Base-by-base conservation (phyloP, 2,329 filamentous ascomycete species). In the Chaetomium globosum region DNA sequence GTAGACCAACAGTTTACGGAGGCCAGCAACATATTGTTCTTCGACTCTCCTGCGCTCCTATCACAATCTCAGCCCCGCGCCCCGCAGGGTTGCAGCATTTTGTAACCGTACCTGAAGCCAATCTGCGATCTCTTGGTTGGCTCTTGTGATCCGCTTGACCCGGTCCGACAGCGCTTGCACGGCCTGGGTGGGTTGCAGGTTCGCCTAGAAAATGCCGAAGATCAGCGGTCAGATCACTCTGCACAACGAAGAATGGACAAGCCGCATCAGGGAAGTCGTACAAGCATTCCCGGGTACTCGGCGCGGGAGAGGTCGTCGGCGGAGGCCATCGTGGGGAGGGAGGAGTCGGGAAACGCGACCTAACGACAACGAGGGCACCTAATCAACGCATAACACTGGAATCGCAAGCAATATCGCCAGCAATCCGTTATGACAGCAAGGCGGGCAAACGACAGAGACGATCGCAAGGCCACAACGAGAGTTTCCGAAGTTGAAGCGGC, bases 241-340 rank as follows among this genome's bases (percentile, higher is more conserved):
- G 23, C 54, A 49, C 10, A 5, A 13, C 53, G 39, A 13, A 33
- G 16, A 16, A 28, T 13, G 19, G 26, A n/a, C 31, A 48, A 19
- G 26, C 3, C 23, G 52, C 5, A 33, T 19, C 30, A 59, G 58
- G 64, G 51, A 19, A 59, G 55, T 63, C 74, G 83, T 84, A 97
- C 94, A 89, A 97, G 89, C 86, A 98, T 89, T 73, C 88, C 89
- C 78, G 94, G 93, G 83, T 98, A 98, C 80, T 97, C 94, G 78
- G 90, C 85, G 80, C 93, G 87, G 77, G 91, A 89, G 75, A 94
- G 85, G 74, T 89, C 89, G 67, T 91, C 89, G 87, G 92, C 92
- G 65, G 68, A 43, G 28, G 68, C 65, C 64, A 67, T 74, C 36
- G 48, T 63, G 64, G 26, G n/a, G 64, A n/a, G 16, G 2, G 19